Conservation (phyloP, 148 eudicot species). For the Rhododendron ovatum region DNA sequence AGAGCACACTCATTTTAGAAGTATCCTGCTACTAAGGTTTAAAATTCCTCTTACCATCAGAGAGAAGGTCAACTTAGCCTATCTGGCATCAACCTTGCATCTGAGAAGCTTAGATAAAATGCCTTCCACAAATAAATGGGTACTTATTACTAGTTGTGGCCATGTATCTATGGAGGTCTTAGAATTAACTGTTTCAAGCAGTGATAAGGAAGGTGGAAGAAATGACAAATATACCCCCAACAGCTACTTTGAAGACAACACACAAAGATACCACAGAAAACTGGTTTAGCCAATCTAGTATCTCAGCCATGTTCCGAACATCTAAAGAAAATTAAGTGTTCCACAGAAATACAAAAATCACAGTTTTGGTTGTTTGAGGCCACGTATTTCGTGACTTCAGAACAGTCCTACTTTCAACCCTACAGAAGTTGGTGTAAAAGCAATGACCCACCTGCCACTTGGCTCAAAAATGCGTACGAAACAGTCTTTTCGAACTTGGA, state of each 20-base stretch:
- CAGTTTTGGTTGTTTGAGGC: not conserved
- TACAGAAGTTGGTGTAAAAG: not conserved
- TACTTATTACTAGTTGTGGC: not conserved
- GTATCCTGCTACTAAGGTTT: not conserved
- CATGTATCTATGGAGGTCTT: not conserved
- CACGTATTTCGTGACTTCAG: not conserved
- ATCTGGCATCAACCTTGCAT: not conserved
- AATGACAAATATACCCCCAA: not conserved
- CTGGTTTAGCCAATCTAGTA: not conserved
- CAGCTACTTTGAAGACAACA: not conserved
- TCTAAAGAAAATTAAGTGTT: not conserved
- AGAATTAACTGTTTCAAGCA: not conserved
- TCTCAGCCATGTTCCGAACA: not conserved
- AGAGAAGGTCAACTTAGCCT: not conserved
- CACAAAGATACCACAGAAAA: not conserved
- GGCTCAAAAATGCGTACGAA: slow-evolving; percentile 81
- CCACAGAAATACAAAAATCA: not conserved
- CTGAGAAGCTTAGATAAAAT: not conserved
- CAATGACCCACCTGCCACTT: slow-evolving; percentile 77
- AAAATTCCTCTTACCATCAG: not conserved
- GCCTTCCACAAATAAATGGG: not conserved
- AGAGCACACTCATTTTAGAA: too few relatives aligned
- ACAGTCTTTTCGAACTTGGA: slow-evolving; percentile 77
- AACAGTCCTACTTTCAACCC: not conserved
- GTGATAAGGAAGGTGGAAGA: not conserved